Conservation (phyloP, 2,329 filamentous ascomycete genomes). For the Aspergillus sp. region DNA sequence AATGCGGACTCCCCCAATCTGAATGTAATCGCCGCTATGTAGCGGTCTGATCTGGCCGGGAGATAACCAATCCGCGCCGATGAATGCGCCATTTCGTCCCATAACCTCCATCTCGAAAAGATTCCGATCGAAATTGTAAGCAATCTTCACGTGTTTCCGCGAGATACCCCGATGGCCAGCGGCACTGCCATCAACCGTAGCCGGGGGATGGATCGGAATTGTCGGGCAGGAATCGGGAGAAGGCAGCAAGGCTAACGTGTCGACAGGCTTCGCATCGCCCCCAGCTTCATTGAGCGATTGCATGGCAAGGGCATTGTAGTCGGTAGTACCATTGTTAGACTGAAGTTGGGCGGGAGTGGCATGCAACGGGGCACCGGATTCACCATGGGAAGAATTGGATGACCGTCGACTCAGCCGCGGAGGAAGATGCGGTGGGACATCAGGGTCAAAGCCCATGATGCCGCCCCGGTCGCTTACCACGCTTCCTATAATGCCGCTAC, state of each 20-base stretch:
- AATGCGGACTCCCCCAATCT: constrained; percentile 58
- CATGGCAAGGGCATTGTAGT: constrained; percentile 49
- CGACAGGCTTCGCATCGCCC: constrained; percentile 42
- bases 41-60: constrained; percentile 50
- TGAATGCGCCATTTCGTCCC: constrained; percentile 58
- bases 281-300: constrained; percentile 39
- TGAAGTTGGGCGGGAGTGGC: constrained; percentile 39
- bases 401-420: constrained; percentile 47
- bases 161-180: constrained; percentile 60
- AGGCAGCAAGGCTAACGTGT: constrained; percentile 48
- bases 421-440: constrained; percentile 41
- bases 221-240: constrained; percentile 55
- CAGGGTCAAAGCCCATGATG: constrained; percentile 51
- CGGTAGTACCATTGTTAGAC: constrained; percentile 30
- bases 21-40: constrained; percentile 58
- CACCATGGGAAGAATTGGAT: constrained; percentile 49
- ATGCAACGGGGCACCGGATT: constrained; percentile 34
- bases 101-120: constrained; percentile 60
- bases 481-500: constrained; percentile 47
- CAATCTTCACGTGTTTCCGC: constrained; percentile 60
- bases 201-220: constrained; percentile 60
- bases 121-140: constrained; percentile 57
- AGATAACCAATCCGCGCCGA: constrained; percentile 51
- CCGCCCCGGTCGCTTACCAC: constrained; percentile 57
- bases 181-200: constrained; percentile 44